Percentiles rank a stretch among this genome's conserved stretches.
Conservation (phyloP, 768 basidiomycete species). For the Suillus hirtellus region DNA sequence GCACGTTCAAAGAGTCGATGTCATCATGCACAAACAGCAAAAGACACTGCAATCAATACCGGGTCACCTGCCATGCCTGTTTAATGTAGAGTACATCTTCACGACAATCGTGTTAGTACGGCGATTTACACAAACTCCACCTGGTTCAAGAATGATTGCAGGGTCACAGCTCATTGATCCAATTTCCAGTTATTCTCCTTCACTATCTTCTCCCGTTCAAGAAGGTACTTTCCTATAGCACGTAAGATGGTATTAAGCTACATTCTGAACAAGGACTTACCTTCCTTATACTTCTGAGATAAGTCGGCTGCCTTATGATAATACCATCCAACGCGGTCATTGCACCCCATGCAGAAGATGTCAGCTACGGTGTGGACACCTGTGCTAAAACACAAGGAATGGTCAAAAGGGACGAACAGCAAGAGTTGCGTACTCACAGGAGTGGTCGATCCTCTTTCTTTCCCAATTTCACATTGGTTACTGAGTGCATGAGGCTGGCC, state of each 20-base stretch:
- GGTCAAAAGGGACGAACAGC: constrained; percentile 11
- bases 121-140: background rate
- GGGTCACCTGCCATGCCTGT: background rate
- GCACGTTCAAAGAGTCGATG: background rate
- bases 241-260: background rate
- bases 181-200: constrained; percentile 83
- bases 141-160: background rate
- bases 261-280: constrained; percentile 33
- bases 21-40: background rate
- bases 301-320: constrained; percentile 78
- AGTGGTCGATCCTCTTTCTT: constrained; percentile 72
- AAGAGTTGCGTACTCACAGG: constrained; percentile 43
- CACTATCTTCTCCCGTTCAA: constrained; percentile 76
- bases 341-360: constrained; percentile 76
- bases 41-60: background rate
- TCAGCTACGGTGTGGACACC: constrained; percentile 83
- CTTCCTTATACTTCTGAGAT: constrained; percentile 86
- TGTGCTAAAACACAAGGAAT: constrained; percentile 46
- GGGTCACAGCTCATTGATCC: constrained; percentile 37
- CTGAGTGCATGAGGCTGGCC: constrained; percentile 72
- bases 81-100: background rate
- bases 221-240: constrained; percentile 71
- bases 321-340: constrained; percentile 78
- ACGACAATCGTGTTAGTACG: background rate
- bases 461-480: constrained; percentile 73